phyloP scores from a whole-genome alignment of 257 asterid genomes.

The Apocynum venetum region DNA sequence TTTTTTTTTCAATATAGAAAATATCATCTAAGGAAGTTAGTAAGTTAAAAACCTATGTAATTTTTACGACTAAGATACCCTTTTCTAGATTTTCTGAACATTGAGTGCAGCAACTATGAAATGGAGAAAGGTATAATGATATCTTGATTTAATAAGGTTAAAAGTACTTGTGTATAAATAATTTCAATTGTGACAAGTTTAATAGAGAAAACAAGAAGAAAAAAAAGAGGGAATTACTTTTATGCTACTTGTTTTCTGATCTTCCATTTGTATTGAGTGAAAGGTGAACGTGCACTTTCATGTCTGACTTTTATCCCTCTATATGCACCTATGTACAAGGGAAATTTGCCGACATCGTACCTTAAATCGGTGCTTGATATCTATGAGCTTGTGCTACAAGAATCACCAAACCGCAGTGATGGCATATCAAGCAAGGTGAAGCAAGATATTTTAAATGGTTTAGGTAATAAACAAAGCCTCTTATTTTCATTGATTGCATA shows the following conservation, averaged over 20 bases:
- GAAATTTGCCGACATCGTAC: slow-evolving; percentile 67
- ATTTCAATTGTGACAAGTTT: no score
- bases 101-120: neutral
- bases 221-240: neutral
- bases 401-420: slow-evolving; percentile 48
- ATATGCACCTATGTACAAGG: slow-evolving; percentile 43
- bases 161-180: neutral
- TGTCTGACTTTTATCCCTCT: slow-evolving; percentile 19
- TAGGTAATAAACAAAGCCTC: slow-evolving; percentile 53
- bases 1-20: neutral
- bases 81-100: neutral
- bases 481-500: slow-evolving; percentile 5
- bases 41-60: no score
- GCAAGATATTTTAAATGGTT: slow-evolving; percentile 92
- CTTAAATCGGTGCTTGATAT: slow-evolving; percentile 76
- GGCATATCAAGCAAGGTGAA: slow-evolving; percentile 72
- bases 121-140: no score
- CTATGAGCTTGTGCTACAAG: slow-evolving; percentile 74
- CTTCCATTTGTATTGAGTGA: neutral
- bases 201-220: no score
- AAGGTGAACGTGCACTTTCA: neutral
- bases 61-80: neutral
- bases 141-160: neutral
- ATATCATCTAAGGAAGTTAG: no score
- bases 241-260: slow-evolving; percentile 3